Evolutionary conservation across 768 basidiomycete species (phyloP).

Genomic region (Postia placenta): DNA sequence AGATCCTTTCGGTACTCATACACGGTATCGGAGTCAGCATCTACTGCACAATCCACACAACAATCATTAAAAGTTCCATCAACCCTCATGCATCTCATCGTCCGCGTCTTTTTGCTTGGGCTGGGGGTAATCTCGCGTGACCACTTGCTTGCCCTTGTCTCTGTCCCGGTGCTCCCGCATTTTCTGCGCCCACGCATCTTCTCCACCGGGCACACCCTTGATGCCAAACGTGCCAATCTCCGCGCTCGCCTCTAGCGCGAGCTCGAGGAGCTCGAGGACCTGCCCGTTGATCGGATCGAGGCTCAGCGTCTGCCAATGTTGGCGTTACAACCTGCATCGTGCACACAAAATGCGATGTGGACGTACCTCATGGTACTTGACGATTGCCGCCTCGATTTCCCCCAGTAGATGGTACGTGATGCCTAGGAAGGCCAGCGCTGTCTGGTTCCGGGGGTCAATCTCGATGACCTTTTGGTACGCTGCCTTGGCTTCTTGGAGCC

Average conservation of each 20-base stretch:
- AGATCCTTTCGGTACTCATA: background rate
- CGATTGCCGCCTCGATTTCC: constrained; percentile 73
- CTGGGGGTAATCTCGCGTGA: constrained; percentile 2
- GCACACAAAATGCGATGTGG: background rate
- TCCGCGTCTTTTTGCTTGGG: background rate
- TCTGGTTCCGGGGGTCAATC: constrained; percentile 78
- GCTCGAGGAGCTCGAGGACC: constrained; percentile 73
- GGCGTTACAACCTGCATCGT: too few relatives aligned
- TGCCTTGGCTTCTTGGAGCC: constrained; percentile 54
- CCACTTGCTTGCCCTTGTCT: constrained; percentile 16
- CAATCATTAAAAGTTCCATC: background rate
- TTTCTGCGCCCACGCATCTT: constrained; percentile 21
- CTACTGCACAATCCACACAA: too few relatives aligned
- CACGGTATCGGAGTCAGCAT: too few relatives aligned
- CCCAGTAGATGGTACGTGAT: constrained; percentile 77
- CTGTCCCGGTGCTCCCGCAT: constrained; percentile 24
- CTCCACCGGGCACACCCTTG: constrained; percentile 15
- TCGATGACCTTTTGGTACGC: constrained; percentile 79
- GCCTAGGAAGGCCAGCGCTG: constrained; percentile 85
- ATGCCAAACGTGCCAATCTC: constrained; percentile 14
- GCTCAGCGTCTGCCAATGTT: constrained; percentile 52
- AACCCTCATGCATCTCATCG: constrained; percentile 12
- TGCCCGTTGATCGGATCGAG: constrained; percentile 81
- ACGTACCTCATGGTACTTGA: constrained; percentile 87
- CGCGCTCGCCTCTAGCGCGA: constrained; percentile 54